These are phyloP conservation scores for Neoboletus subvelutipes DNA, from an alignment of 768 basidiomycete genomes.

Conservation along the genomic window DNA sequence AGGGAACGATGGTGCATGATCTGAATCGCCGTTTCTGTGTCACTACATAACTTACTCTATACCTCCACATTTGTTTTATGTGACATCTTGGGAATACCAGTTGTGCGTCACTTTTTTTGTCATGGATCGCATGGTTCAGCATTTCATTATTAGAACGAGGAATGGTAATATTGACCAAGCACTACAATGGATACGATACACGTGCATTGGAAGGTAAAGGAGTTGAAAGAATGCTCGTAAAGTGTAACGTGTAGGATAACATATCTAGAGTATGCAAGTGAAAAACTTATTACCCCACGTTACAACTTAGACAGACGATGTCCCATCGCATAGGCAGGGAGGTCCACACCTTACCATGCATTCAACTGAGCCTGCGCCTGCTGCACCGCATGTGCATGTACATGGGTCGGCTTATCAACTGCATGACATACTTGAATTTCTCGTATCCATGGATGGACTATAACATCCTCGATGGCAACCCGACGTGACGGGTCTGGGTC, in stretches of 20 bases:
- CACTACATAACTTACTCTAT: conserved; percentile 16
- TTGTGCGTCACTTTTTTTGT: not conserved
- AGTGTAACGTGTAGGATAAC: conserved; percentile 16
- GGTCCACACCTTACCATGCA: conserved; percentile 6
- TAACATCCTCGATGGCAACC: conserved; percentile 74
- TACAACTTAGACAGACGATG: not conserved
- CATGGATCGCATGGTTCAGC: conserved; percentile 3
- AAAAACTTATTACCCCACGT: conserved; percentile 1
- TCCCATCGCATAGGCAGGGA: not conserved
- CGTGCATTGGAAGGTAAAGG: conserved; percentile 6
- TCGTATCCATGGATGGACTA: conserved; percentile 77
- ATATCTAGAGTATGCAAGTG: conserved; percentile 20
- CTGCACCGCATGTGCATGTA: conserved; percentile 67
- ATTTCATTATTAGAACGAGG: conserved; percentile 5
- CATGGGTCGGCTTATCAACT: conserved; percentile 60
- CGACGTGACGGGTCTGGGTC: conserved; percentile 88
- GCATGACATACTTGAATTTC: conserved; percentile 81
- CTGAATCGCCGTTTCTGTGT: not conserved
- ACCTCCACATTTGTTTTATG: conserved; percentile 16
- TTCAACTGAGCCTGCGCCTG: conserved; percentile 50
- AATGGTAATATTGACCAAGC: conserved; percentile 19
- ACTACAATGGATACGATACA: conserved; percentile 23
- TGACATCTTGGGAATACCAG: conserved; percentile 14
- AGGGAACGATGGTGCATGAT: conserved; percentile 36
- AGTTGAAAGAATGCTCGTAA: conserved; percentile 6